A percentile compares a stretch with the other conserved stretches of the same genome.
phyloP scores from a whole-genome alignment of 176 grass and related monocot species.

The Oryza meridionalis region DNA sequence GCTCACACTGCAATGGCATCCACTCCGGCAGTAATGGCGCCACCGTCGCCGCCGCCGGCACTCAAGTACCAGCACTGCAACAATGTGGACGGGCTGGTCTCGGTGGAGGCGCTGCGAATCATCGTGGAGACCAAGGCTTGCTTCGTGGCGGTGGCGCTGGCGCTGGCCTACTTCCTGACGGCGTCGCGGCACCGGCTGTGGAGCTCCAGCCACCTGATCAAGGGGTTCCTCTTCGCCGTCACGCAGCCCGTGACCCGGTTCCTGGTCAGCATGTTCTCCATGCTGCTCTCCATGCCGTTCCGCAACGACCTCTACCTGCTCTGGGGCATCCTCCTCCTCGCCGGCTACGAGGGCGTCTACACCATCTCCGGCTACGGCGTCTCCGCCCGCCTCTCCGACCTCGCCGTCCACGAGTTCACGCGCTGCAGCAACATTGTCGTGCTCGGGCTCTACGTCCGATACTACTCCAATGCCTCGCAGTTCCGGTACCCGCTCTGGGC shows the following conservation, averaged over 20 bases:
- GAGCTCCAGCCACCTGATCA: slow-evolving; percentile 32
- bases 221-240: slow-evolving; percentile 40
- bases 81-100: slow-evolving; percentile 12
- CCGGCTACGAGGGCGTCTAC: slow-evolving; percentile 33
- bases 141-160: slow-evolving; percentile 29
- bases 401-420: slow-evolving; percentile 32
- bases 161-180: slow-evolving; percentile 39
- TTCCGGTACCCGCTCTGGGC: slow-evolving; percentile 38
- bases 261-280: slow-evolving; percentile 28
- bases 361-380: slow-evolving; percentile 43
- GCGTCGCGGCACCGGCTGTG: slow-evolving; percentile 44
- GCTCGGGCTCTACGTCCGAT: slow-evolving; percentile 15
- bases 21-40: background rate
- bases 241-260: slow-evolving; percentile 38
- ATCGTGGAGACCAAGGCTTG: slow-evolving; percentile 34
- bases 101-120: slow-evolving; percentile 14
- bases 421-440: slow-evolving; percentile 16
- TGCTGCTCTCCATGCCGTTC: slow-evolving; percentile 45
- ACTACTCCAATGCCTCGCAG: slow-evolving; percentile 1
- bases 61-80: slow-evolving; percentile 9
- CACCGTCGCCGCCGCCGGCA: background rate
- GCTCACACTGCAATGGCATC: background rate
- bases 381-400: slow-evolving; percentile 35
- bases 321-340: slow-evolving; percentile 40
- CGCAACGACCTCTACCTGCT: slow-evolving; percentile 44